Conservation (phyloP, 345 rosid genomes). For the Aegle marmelos region DNA sequence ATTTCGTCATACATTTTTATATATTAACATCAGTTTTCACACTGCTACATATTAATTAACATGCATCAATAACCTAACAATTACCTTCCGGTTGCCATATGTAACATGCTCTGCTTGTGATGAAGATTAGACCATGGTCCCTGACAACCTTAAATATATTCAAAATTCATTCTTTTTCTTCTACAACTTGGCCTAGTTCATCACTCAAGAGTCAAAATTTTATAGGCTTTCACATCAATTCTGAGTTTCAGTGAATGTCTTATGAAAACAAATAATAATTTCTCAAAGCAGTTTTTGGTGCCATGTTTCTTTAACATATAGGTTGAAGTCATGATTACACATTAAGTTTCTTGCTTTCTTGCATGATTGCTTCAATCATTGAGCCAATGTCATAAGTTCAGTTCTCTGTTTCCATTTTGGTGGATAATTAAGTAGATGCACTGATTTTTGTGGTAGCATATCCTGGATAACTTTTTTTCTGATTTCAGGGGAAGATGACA, state of each 20-base stretch:
- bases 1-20: not conserved
- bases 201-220: not conserved
- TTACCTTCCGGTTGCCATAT: not conserved
- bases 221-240: not conserved
- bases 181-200: not conserved
- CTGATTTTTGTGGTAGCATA: not conserved
- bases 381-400: not conserved
- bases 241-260: not conserved
- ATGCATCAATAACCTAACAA: not conserved
- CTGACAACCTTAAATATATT: not conserved
- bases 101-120: not conserved
- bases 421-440: not conserved
- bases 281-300: not conserved
- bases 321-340: not conserved
- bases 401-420: not conserved
- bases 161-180: not conserved
- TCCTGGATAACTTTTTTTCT: not conserved
- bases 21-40: not conserved
- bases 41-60: not conserved
- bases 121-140: not conserved
- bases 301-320: not conserved
- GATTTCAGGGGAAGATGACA: constrained; percentile 68
- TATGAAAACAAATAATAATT: not conserved
- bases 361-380: not conserved
- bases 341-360: not conserved